Evolutionary conservation across 192 early-diverging fungal genomes (phyloP).

Genomic region (Coemansia asiatica): DNA sequence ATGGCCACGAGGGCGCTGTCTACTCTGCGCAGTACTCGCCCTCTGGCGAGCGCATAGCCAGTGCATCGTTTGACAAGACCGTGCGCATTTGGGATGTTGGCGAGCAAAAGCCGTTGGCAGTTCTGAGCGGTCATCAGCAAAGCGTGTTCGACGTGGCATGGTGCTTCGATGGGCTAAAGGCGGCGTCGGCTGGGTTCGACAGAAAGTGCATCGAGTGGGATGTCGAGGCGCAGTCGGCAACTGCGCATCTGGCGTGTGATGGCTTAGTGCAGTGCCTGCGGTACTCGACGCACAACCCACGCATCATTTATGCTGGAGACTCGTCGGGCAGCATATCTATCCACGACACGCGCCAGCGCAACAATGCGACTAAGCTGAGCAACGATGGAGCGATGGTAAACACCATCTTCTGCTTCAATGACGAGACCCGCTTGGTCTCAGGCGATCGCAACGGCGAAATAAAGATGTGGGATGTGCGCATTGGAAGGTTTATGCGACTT

Average conservation of each 20-base stretch:
- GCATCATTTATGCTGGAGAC: constrained; percentile 68
- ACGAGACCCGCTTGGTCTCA: constrained; percentile 50
- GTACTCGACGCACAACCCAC: constrained; percentile 62
- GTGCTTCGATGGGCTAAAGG: constrained; percentile 34
- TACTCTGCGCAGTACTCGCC: constrained; percentile 88
- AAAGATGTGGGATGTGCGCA: constrained; percentile 91
- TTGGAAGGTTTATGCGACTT: constrained; percentile 57
- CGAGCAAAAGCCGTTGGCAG: constrained; percentile 45
- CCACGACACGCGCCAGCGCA: constrained; percentile 38
- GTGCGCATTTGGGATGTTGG: constrained; percentile 85
- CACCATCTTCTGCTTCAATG: constrained; percentile 54
- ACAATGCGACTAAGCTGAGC: constrained; percentile 27
- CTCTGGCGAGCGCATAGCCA: constrained; percentile 75
- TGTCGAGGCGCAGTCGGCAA: constrained; percentile 24
- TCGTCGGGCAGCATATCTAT: constrained; percentile 65
- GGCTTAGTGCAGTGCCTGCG: constrained; percentile 50
- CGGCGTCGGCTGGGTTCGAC: constrained; percentile 50
- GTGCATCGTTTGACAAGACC: constrained; percentile 94
- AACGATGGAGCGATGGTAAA: constrained; percentile 51
- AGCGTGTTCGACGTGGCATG: constrained; percentile 55
- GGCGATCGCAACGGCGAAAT: constrained; percentile 59
- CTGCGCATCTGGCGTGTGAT: constrained; percentile 23
- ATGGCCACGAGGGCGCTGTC: constrained; percentile 90
- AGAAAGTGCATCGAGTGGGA: constrained; percentile 52
- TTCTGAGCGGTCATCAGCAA: constrained; percentile 61